Evolutionary conservation across 2,329 filamentous ascomycete species (phyloP).

Genomic region (Ascocoryne sarcoides): DNA sequence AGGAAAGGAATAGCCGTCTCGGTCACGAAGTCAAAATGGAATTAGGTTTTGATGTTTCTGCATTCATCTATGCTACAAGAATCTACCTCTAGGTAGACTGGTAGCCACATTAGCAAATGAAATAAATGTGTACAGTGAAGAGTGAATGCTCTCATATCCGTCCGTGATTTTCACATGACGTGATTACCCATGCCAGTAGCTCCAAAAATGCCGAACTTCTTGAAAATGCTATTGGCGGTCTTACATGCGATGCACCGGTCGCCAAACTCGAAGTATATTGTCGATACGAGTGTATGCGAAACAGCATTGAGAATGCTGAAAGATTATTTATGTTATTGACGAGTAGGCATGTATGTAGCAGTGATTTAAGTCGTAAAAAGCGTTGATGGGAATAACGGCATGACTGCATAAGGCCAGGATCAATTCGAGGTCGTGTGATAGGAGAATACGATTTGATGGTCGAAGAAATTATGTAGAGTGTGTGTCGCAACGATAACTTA

Average conservation of each 20-base stretch:
- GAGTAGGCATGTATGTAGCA: constrained; percentile 21
- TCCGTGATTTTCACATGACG: constrained; percentile 23
- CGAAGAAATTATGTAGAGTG: constrained; percentile 1
- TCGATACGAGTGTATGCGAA: constrained; percentile 18
- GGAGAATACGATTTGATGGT: constrained; percentile 7
- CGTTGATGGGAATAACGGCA: constrained; percentile 14
- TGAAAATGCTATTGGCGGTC: constrained; percentile 20
- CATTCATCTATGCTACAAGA: constrained; percentile 24
- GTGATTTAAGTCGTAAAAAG: constrained; percentile 19
- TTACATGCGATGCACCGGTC: constrained; percentile 20
- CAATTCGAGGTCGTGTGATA: constrained; percentile 8
- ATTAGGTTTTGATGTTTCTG: constrained; percentile 9
- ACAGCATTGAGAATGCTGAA: constrained; percentile 22
- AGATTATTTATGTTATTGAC: constrained; percentile 22
- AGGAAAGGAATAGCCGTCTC: too few relatives aligned
- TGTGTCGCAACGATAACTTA: constrained; percentile 8
- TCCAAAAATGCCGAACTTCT: constrained; percentile 21
- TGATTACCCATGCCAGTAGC: constrained; percentile 22
- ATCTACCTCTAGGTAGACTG: constrained; percentile 14
- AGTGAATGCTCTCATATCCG: constrained; percentile 22
- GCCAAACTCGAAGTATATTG: constrained; percentile 25
- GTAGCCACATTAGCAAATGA: constrained; percentile 21
- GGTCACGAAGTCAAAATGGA: too few relatives aligned
- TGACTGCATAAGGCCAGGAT: constrained; percentile 11
- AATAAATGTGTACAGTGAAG: constrained; percentile 23